phyloP scores from a whole-genome alignment of 371 early-diverging fungal genomes.

The Dichotomocladium elegans region DNA sequence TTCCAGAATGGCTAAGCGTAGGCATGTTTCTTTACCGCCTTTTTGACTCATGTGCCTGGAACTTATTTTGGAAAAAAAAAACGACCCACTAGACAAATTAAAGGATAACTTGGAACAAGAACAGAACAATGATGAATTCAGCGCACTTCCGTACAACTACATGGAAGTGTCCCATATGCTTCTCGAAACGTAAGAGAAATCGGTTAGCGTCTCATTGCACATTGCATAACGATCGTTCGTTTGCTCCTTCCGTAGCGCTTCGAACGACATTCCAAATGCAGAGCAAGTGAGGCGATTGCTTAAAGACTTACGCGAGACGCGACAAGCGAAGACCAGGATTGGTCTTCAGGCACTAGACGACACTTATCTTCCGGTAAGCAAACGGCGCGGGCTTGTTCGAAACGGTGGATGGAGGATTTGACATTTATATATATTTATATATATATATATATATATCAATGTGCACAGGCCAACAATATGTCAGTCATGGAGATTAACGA shows the following conservation, averaged over 20 bases:
- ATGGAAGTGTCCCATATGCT: conserved; percentile 79
- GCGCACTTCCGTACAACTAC: conserved; percentile 74
- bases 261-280: conserved; percentile 77
- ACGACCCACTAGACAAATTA: conserved; percentile 43
- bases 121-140: conserved; percentile 58
- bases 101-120: conserved; percentile 58
- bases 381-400: not conserved
- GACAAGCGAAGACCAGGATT: conserved; percentile 74
- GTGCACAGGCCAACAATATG: conserved; percentile 76
- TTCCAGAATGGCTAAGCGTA: conserved; percentile 75
- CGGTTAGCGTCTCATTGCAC: not conserved
- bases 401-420: too few species aligned
- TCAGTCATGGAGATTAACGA: conserved; percentile 87
- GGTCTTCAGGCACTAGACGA: conserved; percentile 68
- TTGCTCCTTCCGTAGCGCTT: conserved; percentile 46
- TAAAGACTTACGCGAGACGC: conserved; percentile 81
- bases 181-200: conserved; percentile 57
- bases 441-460: too few species aligned
- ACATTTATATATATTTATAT: not conserved
- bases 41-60: not conserved
- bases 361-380: conserved; percentile 40
- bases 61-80: too few species aligned
- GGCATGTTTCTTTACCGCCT: conserved; percentile 6
- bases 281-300: conserved; percentile 67
- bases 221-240: not conserved